Evolutionary conservation across 2,329 filamentous ascomycete species (phyloP).

Genomic region (Tolypocladium tundrense): DNA sequence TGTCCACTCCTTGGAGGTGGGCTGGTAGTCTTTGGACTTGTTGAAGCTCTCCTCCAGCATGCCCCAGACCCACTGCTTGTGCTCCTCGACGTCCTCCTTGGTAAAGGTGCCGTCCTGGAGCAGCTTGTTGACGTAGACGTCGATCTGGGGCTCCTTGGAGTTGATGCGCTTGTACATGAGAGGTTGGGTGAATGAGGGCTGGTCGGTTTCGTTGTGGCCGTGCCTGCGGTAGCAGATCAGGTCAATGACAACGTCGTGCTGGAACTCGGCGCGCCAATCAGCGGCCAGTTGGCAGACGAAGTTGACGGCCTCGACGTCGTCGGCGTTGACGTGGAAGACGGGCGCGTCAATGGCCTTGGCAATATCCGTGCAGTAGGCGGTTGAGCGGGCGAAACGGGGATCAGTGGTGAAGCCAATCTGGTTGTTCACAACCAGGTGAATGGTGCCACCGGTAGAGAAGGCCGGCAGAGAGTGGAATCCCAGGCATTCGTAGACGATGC

Average conservation of each 20-base stretch:
- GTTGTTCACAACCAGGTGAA: conserved; percentile 98
- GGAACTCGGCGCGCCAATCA: conserved; percentile 98
- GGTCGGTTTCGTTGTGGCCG: conserved; percentile 98
- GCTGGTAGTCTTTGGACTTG: conserved; percentile 95
- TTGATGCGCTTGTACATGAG: conserved; percentile 99
- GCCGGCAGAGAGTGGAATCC: conserved; percentile 92
- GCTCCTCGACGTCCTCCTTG: conserved; percentile 95
- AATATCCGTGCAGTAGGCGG: conserved; percentile 97
- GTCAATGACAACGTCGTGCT: conserved; percentile 95
- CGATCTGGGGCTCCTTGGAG: conserved; percentile 72
- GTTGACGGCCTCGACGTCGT: conserved; percentile 97
- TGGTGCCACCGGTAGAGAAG: conserved; percentile 94
- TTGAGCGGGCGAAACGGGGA: conserved; percentile 92
- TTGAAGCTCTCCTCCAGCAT: conserved; percentile 98
- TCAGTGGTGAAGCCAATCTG: conserved; percentile 99
- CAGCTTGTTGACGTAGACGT: conserved; percentile 87
- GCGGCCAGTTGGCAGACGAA: conserved; percentile 95
- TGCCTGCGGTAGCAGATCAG: conserved; percentile 98
- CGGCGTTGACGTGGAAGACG: conserved; percentile 98
- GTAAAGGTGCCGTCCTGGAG: conserved; percentile 89
- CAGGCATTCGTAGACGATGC: conserved; percentile 96
- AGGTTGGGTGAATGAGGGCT: conserved; percentile 98
- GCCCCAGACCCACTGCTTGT: conserved; percentile 99
- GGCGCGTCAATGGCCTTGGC: conserved; percentile 98
- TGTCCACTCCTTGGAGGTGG: conserved; percentile 94